Evolutionary conservation across 148 eudicot species (phyloP).

Genomic region (Rhododendron williamsianum): DNA sequence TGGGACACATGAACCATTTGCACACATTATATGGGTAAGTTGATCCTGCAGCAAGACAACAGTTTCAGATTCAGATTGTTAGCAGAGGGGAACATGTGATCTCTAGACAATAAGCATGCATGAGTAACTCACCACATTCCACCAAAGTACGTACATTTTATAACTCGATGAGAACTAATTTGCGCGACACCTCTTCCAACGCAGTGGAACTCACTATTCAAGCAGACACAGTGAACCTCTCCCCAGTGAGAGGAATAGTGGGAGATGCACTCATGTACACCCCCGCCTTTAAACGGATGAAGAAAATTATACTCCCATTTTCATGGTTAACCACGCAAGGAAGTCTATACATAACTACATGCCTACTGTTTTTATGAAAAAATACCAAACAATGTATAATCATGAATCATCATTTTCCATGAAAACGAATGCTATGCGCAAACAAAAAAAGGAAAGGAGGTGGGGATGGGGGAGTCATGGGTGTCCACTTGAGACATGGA

Average conservation of each 20-base stretch:
- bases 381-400: too few relatives aligned
- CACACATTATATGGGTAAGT: background rate
- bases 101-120: background rate
- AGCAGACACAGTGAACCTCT: background rate
- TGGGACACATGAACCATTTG: background rate
- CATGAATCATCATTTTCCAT: background rate
- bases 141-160: background rate
- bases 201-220: background rate
- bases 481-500: background rate
- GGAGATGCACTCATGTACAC: background rate
- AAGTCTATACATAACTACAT: too few relatives aligned
- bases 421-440: background rate
- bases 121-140: background rate
- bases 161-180: background rate
- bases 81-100: background rate
- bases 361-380: background rate
- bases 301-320: background rate
- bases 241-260: background rate
- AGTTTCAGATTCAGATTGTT: background rate
- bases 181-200: background rate
- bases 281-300: background rate
- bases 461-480: background rate
- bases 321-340: background rate
- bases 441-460: background rate
- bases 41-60: conserved; percentile 4